A percentile compares a stretch with the other conserved stretches of the same genome.
Conservation (phyloP, 768 basidiomycete genomes). For the Amanita thiersii region DNA sequence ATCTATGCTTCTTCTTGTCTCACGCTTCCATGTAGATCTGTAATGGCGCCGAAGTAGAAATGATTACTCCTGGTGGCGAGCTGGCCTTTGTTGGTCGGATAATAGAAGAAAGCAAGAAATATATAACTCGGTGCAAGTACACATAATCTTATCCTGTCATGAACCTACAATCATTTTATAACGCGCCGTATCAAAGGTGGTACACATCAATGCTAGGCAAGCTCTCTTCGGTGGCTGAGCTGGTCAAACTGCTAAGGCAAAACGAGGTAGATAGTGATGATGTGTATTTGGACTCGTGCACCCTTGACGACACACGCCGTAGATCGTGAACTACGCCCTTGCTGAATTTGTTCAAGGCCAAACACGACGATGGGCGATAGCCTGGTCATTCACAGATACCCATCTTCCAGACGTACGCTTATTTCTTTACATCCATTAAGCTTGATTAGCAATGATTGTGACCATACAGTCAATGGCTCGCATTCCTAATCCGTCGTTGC, state of each 20-base stretch:
- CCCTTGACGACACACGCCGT: background rate
- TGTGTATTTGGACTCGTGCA: background rate
- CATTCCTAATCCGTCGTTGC: constrained; percentile 32
- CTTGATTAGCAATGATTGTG: background rate
- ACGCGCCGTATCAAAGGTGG: constrained; percentile 48
- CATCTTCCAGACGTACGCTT: constrained; percentile 72
- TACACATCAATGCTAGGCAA: constrained; percentile 93
- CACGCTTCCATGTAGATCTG: constrained; percentile 48
- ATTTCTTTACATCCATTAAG: background rate
- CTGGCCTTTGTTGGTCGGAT: constrained; percentile 67
- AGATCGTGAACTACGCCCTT: constrained; percentile 86
- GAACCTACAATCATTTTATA: background rate
- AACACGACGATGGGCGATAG: constrained; percentile 88
- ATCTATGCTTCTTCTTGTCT: background rate
- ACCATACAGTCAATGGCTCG: constrained; percentile 22
- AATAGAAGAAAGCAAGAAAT: constrained; percentile 59
- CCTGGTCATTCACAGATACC: constrained; percentile 65
- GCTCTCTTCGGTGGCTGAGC: constrained; percentile 55
- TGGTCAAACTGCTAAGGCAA: constrained; percentile 48
- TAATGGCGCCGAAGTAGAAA: constrained; percentile 80
- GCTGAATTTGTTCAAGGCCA: constrained; percentile 80
- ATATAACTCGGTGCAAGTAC: constrained; percentile 52
- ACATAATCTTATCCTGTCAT: constrained; percentile 10
- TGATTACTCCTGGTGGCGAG: constrained; percentile 89
- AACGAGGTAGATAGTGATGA: constrained; percentile 19